Evolutionary conservation across 306 rosid species (phyloP).

Genomic region (Fragaria iinumae): DNA sequence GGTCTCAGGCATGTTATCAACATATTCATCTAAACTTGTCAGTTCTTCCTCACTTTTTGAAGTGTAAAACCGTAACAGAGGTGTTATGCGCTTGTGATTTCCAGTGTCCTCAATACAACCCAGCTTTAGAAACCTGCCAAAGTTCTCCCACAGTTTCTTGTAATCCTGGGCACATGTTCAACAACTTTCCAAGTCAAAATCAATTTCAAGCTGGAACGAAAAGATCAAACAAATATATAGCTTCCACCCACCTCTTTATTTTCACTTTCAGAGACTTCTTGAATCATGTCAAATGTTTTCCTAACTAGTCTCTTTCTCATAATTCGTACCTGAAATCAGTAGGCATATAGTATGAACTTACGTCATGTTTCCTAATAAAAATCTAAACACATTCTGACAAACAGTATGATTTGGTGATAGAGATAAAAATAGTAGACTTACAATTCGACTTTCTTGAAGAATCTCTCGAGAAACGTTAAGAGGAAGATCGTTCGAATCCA

Average conservation of each 20-base stretch:
- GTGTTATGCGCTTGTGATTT: conserved; percentile 95
- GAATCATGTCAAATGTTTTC: conserved; percentile 98
- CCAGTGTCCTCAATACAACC: conserved; percentile 93
- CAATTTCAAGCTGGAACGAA: conserved; percentile 15
- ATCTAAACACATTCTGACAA: not conserved
- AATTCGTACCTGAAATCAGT: conserved; percentile 75
- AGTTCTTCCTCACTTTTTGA: conserved; percentile 92
- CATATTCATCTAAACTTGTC: conserved; percentile 86
- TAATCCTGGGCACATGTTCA: conserved; percentile 61
- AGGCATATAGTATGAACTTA: not conserved
- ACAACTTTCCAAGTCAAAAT: conserved; percentile 15
- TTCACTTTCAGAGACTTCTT: conserved; percentile 84
- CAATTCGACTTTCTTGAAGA: conserved; percentile 99
- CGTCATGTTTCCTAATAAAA: not conserved
- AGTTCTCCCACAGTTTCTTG: conserved; percentile 99
- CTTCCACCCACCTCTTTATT: conserved; percentile 69
- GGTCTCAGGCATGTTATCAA: conserved; percentile 91
- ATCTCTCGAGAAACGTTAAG: conserved; percentile 95
- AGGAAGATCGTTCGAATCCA: conserved; percentile 93
- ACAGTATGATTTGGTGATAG: not conserved
- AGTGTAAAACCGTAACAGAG: conserved; percentile 81
- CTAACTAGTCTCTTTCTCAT: conserved; percentile 98
- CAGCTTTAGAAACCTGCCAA: conserved; percentile 84
- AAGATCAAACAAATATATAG: conserved; percentile 10
- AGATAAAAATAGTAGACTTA: conserved; percentile 36